Conservation (phyloP, 2,329 filamentous ascomycete species). For the Penicillium sp. region DNA sequence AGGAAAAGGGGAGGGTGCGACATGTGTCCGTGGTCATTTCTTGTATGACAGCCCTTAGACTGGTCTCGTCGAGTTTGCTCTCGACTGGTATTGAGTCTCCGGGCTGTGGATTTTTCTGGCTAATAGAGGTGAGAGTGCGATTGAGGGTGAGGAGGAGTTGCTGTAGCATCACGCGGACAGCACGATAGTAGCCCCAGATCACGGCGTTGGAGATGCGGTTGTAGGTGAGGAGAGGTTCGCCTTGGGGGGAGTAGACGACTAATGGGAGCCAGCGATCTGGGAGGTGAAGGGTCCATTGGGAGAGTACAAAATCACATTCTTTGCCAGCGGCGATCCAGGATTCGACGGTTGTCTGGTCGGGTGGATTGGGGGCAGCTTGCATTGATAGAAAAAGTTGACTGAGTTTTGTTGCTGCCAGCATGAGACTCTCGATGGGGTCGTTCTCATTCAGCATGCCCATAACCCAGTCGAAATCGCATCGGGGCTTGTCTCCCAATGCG, state of each 20-base stretch:
- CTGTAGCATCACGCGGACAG: slow-evolving; percentile 43
- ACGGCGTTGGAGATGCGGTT: slow-evolving; percentile 35
- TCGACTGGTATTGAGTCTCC: slow-evolving; percentile 13
- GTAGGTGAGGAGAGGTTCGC: slow-evolving; percentile 43
- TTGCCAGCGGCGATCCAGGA: slow-evolving; percentile 34
- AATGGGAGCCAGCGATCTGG: slow-evolving; percentile 44
- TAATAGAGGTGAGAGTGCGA: slow-evolving; percentile 25
- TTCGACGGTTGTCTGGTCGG: slow-evolving; percentile 28
- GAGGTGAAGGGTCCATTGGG: slow-evolving; percentile 39
- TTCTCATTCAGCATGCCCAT: slow-evolving; percentile 35
- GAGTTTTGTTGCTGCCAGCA: slow-evolving; percentile 40
- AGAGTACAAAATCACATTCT: slow-evolving; percentile 38
- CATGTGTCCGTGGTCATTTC: slow-evolving; percentile 46
- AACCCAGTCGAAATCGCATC: slow-evolving; percentile 39
- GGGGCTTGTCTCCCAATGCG: slow-evolving; percentile 40
- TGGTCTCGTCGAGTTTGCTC: slow-evolving; percentile 18
- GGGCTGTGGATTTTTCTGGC: slow-evolving; percentile 15
- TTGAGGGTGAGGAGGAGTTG: slow-evolving; percentile 37
- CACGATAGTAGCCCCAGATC: slow-evolving; percentile 47
- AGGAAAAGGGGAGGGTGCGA: slow-evolving; percentile 42
- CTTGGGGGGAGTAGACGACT: slow-evolving; percentile 37
- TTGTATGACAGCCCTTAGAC: slow-evolving; percentile 33
- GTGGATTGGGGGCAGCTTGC: slow-evolving; percentile 24
- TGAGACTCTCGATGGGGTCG: slow-evolving; percentile 41
- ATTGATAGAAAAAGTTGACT: slow-evolving; percentile 37